phyloP scores from a whole-genome alignment of 2,329 filamentous ascomycete genomes.

The Beauveria scarabaeidicola region DNA sequence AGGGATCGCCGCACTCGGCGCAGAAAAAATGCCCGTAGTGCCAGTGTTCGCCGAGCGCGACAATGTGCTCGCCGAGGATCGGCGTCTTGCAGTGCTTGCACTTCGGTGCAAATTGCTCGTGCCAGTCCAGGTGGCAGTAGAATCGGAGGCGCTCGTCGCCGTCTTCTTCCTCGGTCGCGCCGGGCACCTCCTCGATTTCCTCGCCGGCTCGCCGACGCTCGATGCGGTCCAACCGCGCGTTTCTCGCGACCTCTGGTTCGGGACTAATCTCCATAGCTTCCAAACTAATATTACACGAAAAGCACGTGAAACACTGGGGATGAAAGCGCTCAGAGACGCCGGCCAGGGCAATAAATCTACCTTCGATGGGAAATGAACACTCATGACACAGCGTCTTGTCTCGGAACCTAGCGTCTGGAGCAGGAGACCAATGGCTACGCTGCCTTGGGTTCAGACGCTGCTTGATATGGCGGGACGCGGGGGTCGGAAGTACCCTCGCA shows the following conservation, averaged over 20 bases:
- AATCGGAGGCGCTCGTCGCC: constrained; percentile 70
- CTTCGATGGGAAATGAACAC: constrained; percentile 77
- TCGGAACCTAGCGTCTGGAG: constrained; percentile 36
- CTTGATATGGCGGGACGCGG: constrained; percentile 26
- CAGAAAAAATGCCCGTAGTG: constrained; percentile 98
- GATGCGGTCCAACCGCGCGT: constrained; percentile 67
- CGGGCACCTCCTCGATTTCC: constrained; percentile 52
- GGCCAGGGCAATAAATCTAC: constrained; percentile 77
- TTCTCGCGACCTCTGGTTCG: constrained; percentile 67
- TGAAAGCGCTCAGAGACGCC: constrained; percentile 73
- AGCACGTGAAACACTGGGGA: constrained; percentile 85
- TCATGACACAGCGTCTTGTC: constrained; percentile 71
- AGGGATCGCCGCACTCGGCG: constrained; percentile 95
- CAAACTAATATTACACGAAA: constrained; percentile 75
- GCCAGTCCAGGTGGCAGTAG: constrained; percentile 98
- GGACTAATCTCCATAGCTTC: constrained; percentile 96
- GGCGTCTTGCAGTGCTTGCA: constrained; percentile 96
- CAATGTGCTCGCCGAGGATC: constrained; percentile 88
- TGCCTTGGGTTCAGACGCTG: constrained; percentile 31
- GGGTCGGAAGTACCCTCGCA: constrained; percentile 40
- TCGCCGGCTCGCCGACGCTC: constrained; percentile 50
- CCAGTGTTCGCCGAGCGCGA: constrained; percentile 92
- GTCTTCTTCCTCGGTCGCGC: constrained; percentile 59
- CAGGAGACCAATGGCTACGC: constrained; percentile 52
- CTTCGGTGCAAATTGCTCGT: constrained; percentile 83